Conservation (phyloP, 2,329 filamentous ascomycete genomes). For the Incumbomyces delicatus region DNA sequence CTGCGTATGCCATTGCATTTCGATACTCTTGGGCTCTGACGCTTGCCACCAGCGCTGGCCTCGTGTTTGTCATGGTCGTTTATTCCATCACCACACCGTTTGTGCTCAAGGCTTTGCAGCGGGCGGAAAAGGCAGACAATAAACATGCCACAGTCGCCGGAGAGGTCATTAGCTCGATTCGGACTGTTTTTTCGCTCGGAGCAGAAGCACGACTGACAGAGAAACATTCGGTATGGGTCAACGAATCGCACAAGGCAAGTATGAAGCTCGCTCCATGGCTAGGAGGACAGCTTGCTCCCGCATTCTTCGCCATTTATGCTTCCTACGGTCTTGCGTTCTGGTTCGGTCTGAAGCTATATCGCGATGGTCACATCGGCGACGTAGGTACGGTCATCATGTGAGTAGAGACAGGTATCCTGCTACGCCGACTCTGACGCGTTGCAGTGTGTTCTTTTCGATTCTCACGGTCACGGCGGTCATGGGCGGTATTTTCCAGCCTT, state of each 20-base stretch:
- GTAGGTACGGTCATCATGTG: constrained; percentile 31
- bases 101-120: constrained; percentile 22
- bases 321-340: constrained; percentile 30
- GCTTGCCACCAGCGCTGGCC: constrained; percentile 38
- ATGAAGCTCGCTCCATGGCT: constrained; percentile 22
- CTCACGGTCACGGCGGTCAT: constrained; percentile 35
- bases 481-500: constrained; percentile 24
- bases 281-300: constrained; percentile 26
- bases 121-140: constrained; percentile 22
- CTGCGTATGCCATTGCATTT: constrained; percentile 44
- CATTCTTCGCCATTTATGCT: constrained; percentile 30
- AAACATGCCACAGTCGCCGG: constrained; percentile 38
- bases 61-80: constrained; percentile 33
- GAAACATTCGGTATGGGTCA: constrained; percentile 30
- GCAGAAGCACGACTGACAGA: constrained; percentile 29
- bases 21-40: constrained; percentile 44
- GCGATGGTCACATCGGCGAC: constrained; percentile 25
- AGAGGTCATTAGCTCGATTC: constrained; percentile 34
- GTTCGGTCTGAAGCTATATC: constrained; percentile 42
- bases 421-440: not conserved
- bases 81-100: constrained; percentile 24
- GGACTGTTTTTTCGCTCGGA: constrained; percentile 36
- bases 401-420: not conserved
- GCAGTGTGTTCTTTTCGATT: constrained; percentile 25
- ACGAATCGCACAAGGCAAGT: constrained; percentile 28